Base-by-base conservation (phyloP, 2,329 filamentous ascomycete species). In the Beauveria sp. region DNA sequence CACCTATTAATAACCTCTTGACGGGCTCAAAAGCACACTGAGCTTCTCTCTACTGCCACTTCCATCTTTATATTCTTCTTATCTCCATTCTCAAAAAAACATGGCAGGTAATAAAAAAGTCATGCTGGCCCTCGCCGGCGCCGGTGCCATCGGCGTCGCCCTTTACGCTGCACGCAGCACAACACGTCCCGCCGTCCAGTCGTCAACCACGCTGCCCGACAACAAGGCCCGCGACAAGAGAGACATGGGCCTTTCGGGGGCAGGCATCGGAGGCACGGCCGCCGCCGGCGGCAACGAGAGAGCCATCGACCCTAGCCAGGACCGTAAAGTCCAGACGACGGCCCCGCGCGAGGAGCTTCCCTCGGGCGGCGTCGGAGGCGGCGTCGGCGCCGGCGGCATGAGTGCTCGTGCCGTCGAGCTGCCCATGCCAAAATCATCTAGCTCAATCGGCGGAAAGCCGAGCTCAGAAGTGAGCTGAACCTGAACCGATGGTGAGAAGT, bases 331-430 rank as follows among this genome's bases (percentile, higher is more conserved):
- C 6, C 28, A 64, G n/a, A 69, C 67, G 2, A 67, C 66, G 2
- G 67, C 71, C 5, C 65, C 62, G n/a, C 24, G 54, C 26, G 71
- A 73, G n/a, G 66, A 72, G 62, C 67, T 75, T 0, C 72, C 72
- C 5, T 67, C 70, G 1, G 72, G 72, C 1, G 69, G 70, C 6
- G 67, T 72, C 1, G 72, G 72, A 0, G 72, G 72, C 1, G 72
- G 72, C 3, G 59, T 63, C 5, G 72, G 72, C 1, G 68, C 47
- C 1, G 73, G 70, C 5, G 69, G 68, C 24, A 46, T 67, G 20
- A 70, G 68, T 41, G 63, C 67, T 18, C 68, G 73, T 12, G 64
- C 64, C 7, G 64, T 72, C 14, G 69, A 74, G 63, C 24, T 59
- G 24, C 53, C 53, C 1, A 55, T 46, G 53, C 40, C 52, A 8